Percentiles rank a stretch among this genome's conserved stretches.
Evolutionary conservation across 2,329 filamentous ascomycete genomes (phyloP).

Genomic region (Trichocomaceae sp.): DNA sequence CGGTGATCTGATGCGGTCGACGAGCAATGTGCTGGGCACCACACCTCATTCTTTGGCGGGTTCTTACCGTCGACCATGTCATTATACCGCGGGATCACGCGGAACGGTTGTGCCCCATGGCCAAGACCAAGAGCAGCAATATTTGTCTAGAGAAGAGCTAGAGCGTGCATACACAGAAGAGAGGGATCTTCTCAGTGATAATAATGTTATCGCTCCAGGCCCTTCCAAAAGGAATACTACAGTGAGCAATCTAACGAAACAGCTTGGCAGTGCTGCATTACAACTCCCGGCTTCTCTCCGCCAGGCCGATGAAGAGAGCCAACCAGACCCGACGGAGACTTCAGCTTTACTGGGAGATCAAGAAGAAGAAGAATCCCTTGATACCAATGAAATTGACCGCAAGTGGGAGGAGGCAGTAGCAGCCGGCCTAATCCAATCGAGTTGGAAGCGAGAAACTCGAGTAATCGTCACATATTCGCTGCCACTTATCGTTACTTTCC

Average conservation of each 20-base stretch:
- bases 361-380: conserved; percentile 37
- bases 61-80: conserved; percentile 70
- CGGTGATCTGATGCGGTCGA: conserved; percentile 37
- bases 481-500: conserved; percentile 66
- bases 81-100: conserved; percentile 65
- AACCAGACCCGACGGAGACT: conserved; percentile 34
- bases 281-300: conserved; percentile 10
- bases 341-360: conserved; percentile 42
- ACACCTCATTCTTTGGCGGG: conserved; percentile 49
- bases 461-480: conserved; percentile 66
- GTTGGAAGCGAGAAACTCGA: conserved; percentile 84
- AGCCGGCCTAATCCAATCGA: conserved; percentile 74
- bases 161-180: conserved; percentile 52
- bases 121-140: conserved; percentile 37
- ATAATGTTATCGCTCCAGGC: conserved; percentile 51
- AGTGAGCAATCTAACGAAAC: conserved; percentile 19
- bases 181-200: conserved; percentile 53
- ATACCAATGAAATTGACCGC: conserved; percentile 55
- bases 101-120: conserved; percentile 58
- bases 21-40: conserved; percentile 31
- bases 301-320: conserved; percentile 1
- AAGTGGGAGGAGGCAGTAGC: conserved; percentile 83
- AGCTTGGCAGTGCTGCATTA: conserved; percentile 19
- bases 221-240: conserved; percentile 24
- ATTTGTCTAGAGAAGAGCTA: conserved; percentile 47